These are phyloP conservation scores for Dendrostoma leiphaemia DNA, from an alignment of 2,329 filamentous ascomycete genomes.

Conservation along the genomic window DNA sequence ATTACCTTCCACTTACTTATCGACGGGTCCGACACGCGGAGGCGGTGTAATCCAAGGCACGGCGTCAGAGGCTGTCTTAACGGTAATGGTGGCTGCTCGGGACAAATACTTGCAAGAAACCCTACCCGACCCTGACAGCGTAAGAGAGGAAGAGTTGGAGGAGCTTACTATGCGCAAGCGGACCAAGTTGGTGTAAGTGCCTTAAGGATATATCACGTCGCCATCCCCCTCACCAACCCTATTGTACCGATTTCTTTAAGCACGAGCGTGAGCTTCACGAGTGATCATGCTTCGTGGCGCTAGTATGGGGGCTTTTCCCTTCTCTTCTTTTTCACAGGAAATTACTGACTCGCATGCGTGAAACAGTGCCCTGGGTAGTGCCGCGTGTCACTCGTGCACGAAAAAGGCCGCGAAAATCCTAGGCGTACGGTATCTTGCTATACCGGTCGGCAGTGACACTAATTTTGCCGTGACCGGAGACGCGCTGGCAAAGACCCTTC, in stretches of 20 bases:
- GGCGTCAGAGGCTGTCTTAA: conserved; percentile 83
- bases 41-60: conserved; percentile 95
- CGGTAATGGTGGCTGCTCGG: conserved; percentile 81
- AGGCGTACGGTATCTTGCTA: conserved; percentile 74
- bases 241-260: too few species aligned
- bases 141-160: conserved; percentile 59
- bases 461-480: conserved; percentile 69
- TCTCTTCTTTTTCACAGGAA: too few species aligned
- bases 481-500: conserved; percentile 60
- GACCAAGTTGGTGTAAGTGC: conserved; percentile 73
- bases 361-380: conserved; percentile 74
- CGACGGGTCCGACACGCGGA: conserved; percentile 64
- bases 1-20: conserved; percentile 72
- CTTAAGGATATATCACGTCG: too few species aligned
- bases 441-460: conserved; percentile 60
- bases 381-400: conserved; percentile 78
- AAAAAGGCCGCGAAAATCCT: conserved; percentile 86
- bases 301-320: too few species aligned
- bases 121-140: conserved; percentile 38
- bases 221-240: too few species aligned
- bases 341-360: too few species aligned
- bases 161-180: conserved; percentile 66
- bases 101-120: conserved; percentile 71
- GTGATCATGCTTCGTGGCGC: too few species aligned
- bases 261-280: too few species aligned